Percentiles rank a stretch among this genome's conserved stretches.
Evolutionary conservation across 495 filamentous ascomycete genomes (phyloP).

Genomic region (Penicillium soppii): DNA sequence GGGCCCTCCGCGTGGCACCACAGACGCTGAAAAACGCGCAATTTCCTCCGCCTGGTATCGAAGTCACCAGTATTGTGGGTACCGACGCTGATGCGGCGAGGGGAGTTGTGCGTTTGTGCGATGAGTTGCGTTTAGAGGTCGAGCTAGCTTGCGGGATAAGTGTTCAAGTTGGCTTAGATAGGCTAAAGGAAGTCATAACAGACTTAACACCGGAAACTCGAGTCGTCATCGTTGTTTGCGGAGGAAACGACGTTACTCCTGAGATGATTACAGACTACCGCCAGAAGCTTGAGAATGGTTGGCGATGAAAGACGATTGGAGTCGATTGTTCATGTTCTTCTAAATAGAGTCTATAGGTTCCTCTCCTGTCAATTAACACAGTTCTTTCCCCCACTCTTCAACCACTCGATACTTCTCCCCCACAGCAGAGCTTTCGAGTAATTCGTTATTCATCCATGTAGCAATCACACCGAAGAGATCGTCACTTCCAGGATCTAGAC

Average conservation of each 20-base stretch:
- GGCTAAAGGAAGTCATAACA: constrained; percentile 57
- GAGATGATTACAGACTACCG: constrained; percentile 65
- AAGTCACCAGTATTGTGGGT: constrained; percentile 64
- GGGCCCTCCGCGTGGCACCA: constrained; percentile 66
- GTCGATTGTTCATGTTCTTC: too few species aligned
- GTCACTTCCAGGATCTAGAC: constrained; percentile 2
- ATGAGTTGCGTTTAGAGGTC: constrained; percentile 73
- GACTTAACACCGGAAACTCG: constrained; percentile 56
- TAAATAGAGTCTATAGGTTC: not conserved
- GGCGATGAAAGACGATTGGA: constrained; percentile 15
- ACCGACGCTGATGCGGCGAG: constrained; percentile 76
- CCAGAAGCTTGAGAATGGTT: constrained; percentile 36
- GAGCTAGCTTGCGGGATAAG: constrained; percentile 84
- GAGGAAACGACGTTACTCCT: constrained; percentile 68
- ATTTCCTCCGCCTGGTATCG: constrained; percentile 31
- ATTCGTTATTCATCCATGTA: constrained; percentile 1
- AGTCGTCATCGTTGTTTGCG: constrained; percentile 83
- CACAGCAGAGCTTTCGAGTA: constrained; percentile 1
- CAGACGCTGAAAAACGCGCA: constrained; percentile 62
- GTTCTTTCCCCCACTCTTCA: constrained; percentile 4
- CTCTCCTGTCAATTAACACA: constrained; percentile 10
- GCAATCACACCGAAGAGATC: constrained; percentile 2
- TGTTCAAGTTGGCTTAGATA: constrained; percentile 46
- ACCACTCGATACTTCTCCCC: constrained; percentile 9
- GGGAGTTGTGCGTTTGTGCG: constrained; percentile 68